Evolutionary conservation across 371 early-diverging fungal species (phyloP).

Genomic region (Mucor piriformis): DNA sequence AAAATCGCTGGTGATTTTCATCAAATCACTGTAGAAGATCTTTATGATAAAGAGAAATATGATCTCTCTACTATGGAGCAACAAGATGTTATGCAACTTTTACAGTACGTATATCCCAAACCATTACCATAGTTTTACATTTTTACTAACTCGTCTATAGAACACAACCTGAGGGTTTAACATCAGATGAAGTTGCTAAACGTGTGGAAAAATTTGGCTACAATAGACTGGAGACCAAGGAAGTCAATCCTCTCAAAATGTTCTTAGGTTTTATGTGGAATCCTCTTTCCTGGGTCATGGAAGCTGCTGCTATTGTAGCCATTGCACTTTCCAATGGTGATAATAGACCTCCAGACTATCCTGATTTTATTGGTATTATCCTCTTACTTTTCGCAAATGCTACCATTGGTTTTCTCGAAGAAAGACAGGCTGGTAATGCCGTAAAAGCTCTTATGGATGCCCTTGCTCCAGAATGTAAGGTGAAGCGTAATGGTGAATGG

Average conservation of each 20-base stretch:
- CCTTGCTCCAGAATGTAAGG: constrained; percentile 74
- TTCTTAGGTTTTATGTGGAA: constrained; percentile 88
- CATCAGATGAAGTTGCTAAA: constrained; percentile 60
- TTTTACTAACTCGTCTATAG: constrained; percentile 15
- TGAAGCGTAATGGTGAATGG: constrained; percentile 64
- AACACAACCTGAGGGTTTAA: constrained; percentile 63
- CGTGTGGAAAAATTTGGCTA: constrained; percentile 68
- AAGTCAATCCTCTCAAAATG: constrained; percentile 76
- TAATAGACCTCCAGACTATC: constrained; percentile 71
- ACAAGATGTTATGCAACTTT: constrained; percentile 67
- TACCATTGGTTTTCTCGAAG: constrained; percentile 84
- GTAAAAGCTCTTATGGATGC: constrained; percentile 78
- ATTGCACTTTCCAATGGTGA: constrained; percentile 71
- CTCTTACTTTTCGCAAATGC: constrained; percentile 82
- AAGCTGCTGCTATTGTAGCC: constrained; percentile 77
- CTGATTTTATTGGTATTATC: constrained; percentile 84
- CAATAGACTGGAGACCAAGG: constrained; percentile 74
- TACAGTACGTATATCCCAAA: constrained; percentile 51
- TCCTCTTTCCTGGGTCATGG: constrained; percentile 81
- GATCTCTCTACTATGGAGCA: constrained; percentile 79
- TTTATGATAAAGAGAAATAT: constrained; percentile 79
- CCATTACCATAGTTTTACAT: no score
- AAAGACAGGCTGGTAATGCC: constrained; percentile 77
- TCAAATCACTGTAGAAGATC: constrained; percentile 64
- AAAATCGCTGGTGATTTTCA: constrained; percentile 33